phyloP scores from a whole-genome alignment of 1,284 basidiomycete species.

The Neolentinus lepideus region DNA sequence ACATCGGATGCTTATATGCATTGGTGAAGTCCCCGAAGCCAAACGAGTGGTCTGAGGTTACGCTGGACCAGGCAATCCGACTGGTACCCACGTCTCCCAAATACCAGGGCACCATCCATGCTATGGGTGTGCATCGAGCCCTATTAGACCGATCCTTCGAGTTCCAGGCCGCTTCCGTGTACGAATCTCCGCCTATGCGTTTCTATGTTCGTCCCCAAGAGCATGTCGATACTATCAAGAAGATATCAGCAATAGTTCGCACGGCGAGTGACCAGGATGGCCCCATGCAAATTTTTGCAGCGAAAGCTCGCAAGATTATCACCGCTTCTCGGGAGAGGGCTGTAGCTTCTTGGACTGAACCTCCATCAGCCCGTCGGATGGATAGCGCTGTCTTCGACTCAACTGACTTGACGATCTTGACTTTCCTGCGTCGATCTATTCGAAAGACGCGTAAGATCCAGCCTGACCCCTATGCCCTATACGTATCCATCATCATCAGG shows the following conservation, averaged over 20 bases:
- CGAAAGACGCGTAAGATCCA: slow-evolving; percentile 57
- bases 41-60: slow-evolving; percentile 43
- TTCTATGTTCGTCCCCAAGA: slow-evolving; percentile 68
- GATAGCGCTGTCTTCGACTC: slow-evolving; percentile 33
- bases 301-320: slow-evolving; percentile 47
- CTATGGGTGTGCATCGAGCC: slow-evolving; percentile 61
- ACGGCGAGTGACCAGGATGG: slow-evolving; percentile 25
- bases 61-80: slow-evolving; percentile 40
- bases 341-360: slow-evolving; percentile 23
- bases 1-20: slow-evolving; percentile 34
- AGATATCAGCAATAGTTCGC: slow-evolving; percentile 47
- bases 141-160: slow-evolving; percentile 52
- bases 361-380: slow-evolving; percentile 25
- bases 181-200: background rate
- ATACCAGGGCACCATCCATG: slow-evolving; percentile 65
- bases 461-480: slow-evolving; percentile 48
- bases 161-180: slow-evolving; percentile 46
- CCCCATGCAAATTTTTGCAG: slow-evolving; percentile 44
- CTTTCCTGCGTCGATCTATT: slow-evolving; percentile 59
- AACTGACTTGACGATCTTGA: slow-evolving; percentile 63
- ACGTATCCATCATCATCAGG: slow-evolving; percentile 59
- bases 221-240: slow-evolving; percentile 51
- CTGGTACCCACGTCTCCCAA: slow-evolving; percentile 29
- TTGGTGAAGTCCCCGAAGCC: slow-evolving; percentile 36
- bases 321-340: slow-evolving; percentile 20